These are phyloP conservation scores for Vickermania spadyakhi DNA, from an alignment of 208 protist species.

Conservation along the genomic window DNA sequence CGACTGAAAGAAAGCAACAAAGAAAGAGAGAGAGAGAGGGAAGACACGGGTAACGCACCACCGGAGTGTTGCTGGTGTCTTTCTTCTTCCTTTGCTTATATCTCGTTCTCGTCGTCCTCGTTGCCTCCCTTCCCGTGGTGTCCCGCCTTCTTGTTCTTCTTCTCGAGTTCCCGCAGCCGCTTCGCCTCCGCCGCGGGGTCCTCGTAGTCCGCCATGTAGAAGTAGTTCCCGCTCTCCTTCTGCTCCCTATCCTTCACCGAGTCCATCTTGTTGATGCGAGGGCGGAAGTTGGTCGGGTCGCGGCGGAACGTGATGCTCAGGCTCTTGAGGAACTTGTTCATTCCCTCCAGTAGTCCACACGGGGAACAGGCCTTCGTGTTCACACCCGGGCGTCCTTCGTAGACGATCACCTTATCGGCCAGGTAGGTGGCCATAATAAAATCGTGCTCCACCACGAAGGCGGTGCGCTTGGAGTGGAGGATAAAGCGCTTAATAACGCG, in stretches of 20 bases:
- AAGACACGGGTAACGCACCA: slow-evolving; percentile 6
- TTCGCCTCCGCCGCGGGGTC: slow-evolving; percentile 16
- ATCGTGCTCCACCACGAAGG: slow-evolving; percentile 99
- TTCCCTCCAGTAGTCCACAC: slow-evolving; percentile 76
- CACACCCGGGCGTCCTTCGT: slow-evolving; percentile 95
- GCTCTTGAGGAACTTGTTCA: slow-evolving; percentile 98
- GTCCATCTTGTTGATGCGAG: slow-evolving; percentile 99
- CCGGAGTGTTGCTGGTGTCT: not conserved
- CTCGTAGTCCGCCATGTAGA: slow-evolving; percentile 91
- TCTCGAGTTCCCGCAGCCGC: not conserved
- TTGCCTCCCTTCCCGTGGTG: slow-evolving; percentile 67
- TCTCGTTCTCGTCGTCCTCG: slow-evolving; percentile 94
- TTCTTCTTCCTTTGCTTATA: slow-evolving; percentile 33
- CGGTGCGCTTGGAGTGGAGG: slow-evolving; percentile 98
- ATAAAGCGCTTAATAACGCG: slow-evolving; percentile 99
- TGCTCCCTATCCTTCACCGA: slow-evolving; percentile 98
- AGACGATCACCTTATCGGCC: slow-evolving; percentile 99
- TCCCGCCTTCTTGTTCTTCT: slow-evolving; percentile 26
- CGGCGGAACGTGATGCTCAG: slow-evolving; percentile 98
- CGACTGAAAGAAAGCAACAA: no score
- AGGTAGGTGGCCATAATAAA: slow-evolving; percentile 99
- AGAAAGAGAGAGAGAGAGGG: no score
- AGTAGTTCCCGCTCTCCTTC: slow-evolving; percentile 97
- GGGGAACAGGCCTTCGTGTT: slow-evolving; percentile 92
- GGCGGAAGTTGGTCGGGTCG: slow-evolving; percentile 98